Conservation (phyloP, 177 flowering plant species). For the Vitis hybrid region DNA sequence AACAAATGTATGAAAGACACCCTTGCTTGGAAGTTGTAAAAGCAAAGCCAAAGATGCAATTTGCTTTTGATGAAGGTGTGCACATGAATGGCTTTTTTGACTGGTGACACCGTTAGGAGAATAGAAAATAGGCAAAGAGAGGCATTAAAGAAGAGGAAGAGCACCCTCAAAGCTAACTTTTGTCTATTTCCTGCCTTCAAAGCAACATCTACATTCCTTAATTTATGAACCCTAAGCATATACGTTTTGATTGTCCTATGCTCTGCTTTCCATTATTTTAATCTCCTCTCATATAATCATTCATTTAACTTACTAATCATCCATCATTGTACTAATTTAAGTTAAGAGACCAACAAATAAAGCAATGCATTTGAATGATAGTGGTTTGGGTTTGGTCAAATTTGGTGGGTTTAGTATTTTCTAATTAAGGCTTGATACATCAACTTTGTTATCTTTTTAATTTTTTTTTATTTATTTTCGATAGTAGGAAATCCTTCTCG, state of each 20-base stretch:
- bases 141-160: not conserved
- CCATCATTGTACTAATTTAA: too few species aligned
- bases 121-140: not conserved
- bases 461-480: too few species aligned
- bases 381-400: too few species aligned
- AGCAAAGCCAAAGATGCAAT: constrained; percentile 1
- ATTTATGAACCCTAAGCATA: not conserved
- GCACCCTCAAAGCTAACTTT: not conserved
- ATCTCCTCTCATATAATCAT: not conserved
- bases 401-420: too few species aligned
- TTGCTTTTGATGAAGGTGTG: not conserved
- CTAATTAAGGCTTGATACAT: too few species aligned
- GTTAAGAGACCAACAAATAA: too few species aligned
- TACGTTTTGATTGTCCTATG: not conserved
- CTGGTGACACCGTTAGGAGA: not conserved
- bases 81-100: not conserved
- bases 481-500: too few species aligned
- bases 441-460: too few species aligned
- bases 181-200: constrained; percentile 2
- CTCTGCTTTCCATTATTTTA: not conserved
- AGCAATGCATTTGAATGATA: too few species aligned
- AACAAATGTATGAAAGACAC: too few species aligned
- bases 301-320: too few species aligned
- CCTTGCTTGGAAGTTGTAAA: not conserved
- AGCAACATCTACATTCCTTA: not conserved